Conservation (phyloP, 768 basidiomycete genomes). For the Dentipellis sp. region DNA sequence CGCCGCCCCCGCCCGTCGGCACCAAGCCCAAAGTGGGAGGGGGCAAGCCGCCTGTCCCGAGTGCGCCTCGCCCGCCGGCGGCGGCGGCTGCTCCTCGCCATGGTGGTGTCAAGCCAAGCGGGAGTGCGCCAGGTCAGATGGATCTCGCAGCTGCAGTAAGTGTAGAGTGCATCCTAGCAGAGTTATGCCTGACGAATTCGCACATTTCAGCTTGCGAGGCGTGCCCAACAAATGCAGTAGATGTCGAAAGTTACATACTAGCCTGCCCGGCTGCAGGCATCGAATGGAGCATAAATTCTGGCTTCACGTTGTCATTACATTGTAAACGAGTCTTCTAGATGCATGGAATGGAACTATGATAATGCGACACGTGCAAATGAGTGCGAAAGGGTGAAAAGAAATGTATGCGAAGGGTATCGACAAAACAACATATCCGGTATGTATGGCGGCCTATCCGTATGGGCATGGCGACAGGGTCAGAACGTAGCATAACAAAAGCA, state of each 20-base stretch:
- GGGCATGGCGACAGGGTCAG: background rate
- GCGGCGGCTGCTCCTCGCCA: slow-evolving; percentile 26
- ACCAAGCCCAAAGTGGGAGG: slow-evolving; percentile 41
- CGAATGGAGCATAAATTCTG: no score
- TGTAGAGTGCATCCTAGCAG: slow-evolving; percentile 12
- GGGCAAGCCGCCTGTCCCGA: slow-evolving; percentile 55
- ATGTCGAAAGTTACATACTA: background rate
- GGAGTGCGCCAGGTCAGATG: slow-evolving; percentile 47
- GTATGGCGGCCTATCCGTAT: background rate
- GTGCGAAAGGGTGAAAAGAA: background rate
- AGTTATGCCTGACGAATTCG: slow-evolving; percentile 1
- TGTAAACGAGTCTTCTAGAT: background rate
- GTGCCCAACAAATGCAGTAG: slow-evolving; percentile 43
- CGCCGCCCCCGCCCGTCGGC: slow-evolving; percentile 42
- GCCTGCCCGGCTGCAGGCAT: no score
- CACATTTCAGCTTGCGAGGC: slow-evolving; percentile 55
- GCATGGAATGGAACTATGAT: background rate
- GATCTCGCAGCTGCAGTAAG: slow-evolving; percentile 81
- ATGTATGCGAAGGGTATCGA: slow-evolving; percentile 14
- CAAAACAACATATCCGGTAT: slow-evolving; percentile 1
- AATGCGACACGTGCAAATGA: background rate
- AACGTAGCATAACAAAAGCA: background rate
- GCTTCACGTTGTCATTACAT: background rate
- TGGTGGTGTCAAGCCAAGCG: slow-evolving; percentile 31
- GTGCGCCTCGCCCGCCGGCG: slow-evolving; percentile 40